Base-by-base conservation (phyloP, 1,284 basidiomycete genomes). In the Sporisorium exsertum region DNA sequence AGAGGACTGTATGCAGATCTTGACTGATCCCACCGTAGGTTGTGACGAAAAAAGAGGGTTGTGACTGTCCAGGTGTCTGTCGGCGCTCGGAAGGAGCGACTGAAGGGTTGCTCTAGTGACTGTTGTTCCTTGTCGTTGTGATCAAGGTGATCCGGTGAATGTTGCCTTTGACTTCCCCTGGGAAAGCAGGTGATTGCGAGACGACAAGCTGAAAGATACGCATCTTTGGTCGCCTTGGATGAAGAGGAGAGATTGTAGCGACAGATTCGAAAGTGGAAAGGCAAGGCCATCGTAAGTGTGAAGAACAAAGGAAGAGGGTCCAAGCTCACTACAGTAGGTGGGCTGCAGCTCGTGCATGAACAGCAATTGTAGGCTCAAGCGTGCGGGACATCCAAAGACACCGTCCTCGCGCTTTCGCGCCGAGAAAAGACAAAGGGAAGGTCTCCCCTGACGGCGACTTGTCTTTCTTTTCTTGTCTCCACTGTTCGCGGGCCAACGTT, bases 241-340 rank as follows among this genome's bases (percentile, higher is more conserved):
- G 18, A 49, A 9, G 27, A n/a, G 4, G 13, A n/a, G 42, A 20
- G 4, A 46, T 12, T 16, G 13, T 7, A 29, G 42, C 29, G 18
- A n/a, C 8, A 33, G 43, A 32, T 26, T 33, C 13, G 15, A 57
- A 20, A 9, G 42, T 16, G 32, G n/a, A 16, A 24, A n/a, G n/a
- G 20, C 22, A 22, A 49, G 12, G 3, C 42, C 6, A 8, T 18
- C 2, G 27, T 2, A 15, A 26, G 3, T 47, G 35, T 62, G 52
- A 49, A 35, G 49, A 40, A 57, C 54, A 57, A 57, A 63, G 47
- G 61, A 33, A 49, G 55, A 56, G 42, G 61, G 53, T 61, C 61
- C 53, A 57, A 54, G 45, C 56, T 45, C 27, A 29, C 46, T 57
- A 43, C 27, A 29, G 47, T 57, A 43, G 32, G 18, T 29, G 15